A percentile compares a stretch with the other conserved stretches of the same genome.
phyloP scores from a whole-genome alignment of 2,329 filamentous ascomycete species.

The Paracamarosporium sp. region DNA sequence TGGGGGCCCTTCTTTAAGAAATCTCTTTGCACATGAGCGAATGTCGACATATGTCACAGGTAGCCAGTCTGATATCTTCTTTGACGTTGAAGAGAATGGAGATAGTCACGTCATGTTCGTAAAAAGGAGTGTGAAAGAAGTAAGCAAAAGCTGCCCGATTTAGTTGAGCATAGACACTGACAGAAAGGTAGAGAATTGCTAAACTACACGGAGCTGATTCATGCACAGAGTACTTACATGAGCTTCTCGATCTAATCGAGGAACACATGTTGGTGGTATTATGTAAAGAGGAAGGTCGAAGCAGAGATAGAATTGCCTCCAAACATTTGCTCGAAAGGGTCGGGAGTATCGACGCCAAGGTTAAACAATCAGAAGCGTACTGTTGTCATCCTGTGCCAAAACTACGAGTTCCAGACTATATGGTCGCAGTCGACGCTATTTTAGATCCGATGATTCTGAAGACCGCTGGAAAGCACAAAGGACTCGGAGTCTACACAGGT shows the following conservation, averaged over 20 bases:
- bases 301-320: not conserved
- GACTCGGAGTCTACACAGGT: not conserved
- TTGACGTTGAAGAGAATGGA: constrained; percentile 12
- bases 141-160: not conserved
- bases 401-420: not conserved
- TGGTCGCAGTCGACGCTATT: not conserved
- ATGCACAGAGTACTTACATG: constrained; percentile 24
- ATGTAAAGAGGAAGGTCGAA: not conserved
- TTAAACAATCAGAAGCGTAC: not conserved
- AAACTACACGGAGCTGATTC: constrained; percentile 10
- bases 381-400: not conserved
- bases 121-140: constrained; percentile 15
- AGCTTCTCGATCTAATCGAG: constrained; percentile 19
- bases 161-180: not conserved
- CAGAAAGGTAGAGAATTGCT: constrained; percentile 6
- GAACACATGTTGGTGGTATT: constrained; percentile 20
- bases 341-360: not conserved
- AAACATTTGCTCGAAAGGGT: not conserved
- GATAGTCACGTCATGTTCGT: constrained; percentile 9
- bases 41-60: constrained; percentile 8
- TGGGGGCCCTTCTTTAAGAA: not conserved
- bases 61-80: constrained; percentile 17
- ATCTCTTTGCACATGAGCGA: constrained; percentile 3
- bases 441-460: not conserved
- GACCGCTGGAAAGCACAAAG: not conserved